A percentile compares a stretch with the other conserved stretches of the same genome.
phyloP scores from a whole-genome alignment of 441 rosid species.

The Breynia disticha region DNA sequence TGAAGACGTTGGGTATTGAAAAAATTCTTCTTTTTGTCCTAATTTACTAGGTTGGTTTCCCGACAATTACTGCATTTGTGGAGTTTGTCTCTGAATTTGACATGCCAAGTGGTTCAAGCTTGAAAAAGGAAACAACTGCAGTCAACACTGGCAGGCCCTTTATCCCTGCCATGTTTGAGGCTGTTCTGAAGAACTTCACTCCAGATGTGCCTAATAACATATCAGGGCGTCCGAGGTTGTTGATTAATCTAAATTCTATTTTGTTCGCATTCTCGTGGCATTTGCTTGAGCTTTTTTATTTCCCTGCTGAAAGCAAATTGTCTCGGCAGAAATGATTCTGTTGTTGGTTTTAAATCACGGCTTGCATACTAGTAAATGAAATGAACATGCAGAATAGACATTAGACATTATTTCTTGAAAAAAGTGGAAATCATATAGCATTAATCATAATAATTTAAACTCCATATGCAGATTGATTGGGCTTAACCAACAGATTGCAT shows the following conservation, averaged over 20 bases:
- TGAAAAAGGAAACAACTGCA: conserved; percentile 32
- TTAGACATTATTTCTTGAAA: too few relatives aligned
- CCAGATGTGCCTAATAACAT: conserved; percentile 74
- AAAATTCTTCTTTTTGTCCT: neutral
- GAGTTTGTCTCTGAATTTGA: conserved; percentile 69
- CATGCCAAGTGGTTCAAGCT: conserved; percentile 33
- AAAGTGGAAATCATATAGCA: too few relatives aligned
- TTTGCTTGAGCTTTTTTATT: neutral
- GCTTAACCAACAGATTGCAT: too few relatives aligned
- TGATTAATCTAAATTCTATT: neutral
- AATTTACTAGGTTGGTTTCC: conserved; percentile 53
- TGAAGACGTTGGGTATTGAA: too few relatives aligned
- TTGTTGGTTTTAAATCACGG: too few relatives aligned
- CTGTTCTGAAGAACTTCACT: conserved; percentile 66
- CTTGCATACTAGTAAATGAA: too few relatives aligned
- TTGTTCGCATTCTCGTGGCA: neutral
- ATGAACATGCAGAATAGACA: too few relatives aligned
- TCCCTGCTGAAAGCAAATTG: neutral
- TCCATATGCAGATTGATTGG: too few relatives aligned
- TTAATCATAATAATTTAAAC: too few relatives aligned
- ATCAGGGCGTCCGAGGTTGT: conserved; percentile 86
- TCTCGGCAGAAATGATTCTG: too few relatives aligned
- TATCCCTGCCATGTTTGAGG: conserved; percentile 79
- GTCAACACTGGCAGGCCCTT: conserved; percentile 70
- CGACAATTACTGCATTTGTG: conserved; percentile 64